Evolutionary conservation across 2,329 filamentous ascomycete genomes (phyloP), one percentile per base, ranked within the genome.

Genomic region (Paraphoma sp.): DNA sequence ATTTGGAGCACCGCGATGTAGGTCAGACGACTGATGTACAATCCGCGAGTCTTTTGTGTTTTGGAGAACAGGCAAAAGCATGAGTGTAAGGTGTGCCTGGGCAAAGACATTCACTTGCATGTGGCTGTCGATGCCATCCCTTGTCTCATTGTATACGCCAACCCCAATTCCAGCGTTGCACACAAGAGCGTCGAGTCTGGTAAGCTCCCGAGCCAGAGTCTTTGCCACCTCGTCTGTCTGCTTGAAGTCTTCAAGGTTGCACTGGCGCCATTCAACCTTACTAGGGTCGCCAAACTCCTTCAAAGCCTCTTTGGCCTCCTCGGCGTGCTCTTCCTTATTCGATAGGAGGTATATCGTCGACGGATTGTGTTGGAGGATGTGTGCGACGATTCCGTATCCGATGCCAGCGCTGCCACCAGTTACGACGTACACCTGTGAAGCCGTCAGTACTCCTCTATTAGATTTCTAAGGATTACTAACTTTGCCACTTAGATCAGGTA

Each of bases 101-200:
- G 81, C 76, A 60, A 84, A 77, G 56, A 82, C 73, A 59, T 84
- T 84, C 59, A 83, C 76, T 64, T 83, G 79, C 72, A 84, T 83
- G 62, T 82, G 79, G 43, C 73, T 76, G 65, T 83, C 81, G 48
- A 86, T 71, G 28, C 82, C 80, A 53, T 87, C 82, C 50, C 75
- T 75, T 11, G 81, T 82, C 64, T 82, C 75, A 36, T 77, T 78
- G 64, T 83, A 84, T 28, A 73, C 71, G 3, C 82, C 81, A 1
- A 84, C 80, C 23, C 82, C 82, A 12, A 83, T 68, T 2, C 81
- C 82, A 10, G 82, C 81, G 52, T 84, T 84, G 60, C 79, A 78
- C 42, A 84, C 69, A 31, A 84, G 72, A 5, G 72, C 81, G 56
- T 84, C 81, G 12, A 84, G 75, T 18, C 73, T 72, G 23, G 75